These are phyloP conservation scores for Arctostaphylos glauca DNA, from an alignment of 148 eudicot genomes.

Conservation along the genomic window DNA sequence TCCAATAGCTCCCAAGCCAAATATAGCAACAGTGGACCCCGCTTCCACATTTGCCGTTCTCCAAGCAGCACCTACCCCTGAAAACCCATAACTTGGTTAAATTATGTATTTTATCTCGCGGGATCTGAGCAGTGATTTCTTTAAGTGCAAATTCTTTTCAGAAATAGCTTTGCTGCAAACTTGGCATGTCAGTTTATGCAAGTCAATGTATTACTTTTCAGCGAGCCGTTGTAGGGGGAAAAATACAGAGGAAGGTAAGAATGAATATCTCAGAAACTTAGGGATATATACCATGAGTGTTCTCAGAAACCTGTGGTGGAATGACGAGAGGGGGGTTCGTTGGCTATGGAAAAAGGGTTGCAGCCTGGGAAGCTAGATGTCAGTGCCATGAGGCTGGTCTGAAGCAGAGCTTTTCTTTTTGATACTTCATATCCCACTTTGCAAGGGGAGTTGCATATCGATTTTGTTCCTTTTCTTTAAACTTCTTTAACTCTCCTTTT, in stretches of 20 bases:
- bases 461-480: background rate
- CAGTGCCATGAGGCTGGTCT: background rate
- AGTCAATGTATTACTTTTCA: background rate
- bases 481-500: background rate
- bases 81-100: constrained; percentile 5
- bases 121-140: background rate
- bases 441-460: background rate
- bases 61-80: constrained; percentile 95
- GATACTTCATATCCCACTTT: constrained; percentile 1
- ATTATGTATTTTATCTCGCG: background rate
- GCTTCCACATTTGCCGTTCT: constrained; percentile 69
- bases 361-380: background rate
- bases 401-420: background rate
- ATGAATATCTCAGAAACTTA: background rate
- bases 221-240: background rate
- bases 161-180: background rate
- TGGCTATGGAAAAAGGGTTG: background rate
- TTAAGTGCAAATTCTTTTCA: background rate
- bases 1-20: constrained; percentile 91
- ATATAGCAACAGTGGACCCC: constrained; percentile 82
- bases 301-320: background rate
- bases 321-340: background rate
- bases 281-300: background rate
- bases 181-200: constrained; percentile 1
- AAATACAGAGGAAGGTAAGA: background rate